Conservation (phyloP, 257 asterid genomes). For the Echites panduratus region DNA sequence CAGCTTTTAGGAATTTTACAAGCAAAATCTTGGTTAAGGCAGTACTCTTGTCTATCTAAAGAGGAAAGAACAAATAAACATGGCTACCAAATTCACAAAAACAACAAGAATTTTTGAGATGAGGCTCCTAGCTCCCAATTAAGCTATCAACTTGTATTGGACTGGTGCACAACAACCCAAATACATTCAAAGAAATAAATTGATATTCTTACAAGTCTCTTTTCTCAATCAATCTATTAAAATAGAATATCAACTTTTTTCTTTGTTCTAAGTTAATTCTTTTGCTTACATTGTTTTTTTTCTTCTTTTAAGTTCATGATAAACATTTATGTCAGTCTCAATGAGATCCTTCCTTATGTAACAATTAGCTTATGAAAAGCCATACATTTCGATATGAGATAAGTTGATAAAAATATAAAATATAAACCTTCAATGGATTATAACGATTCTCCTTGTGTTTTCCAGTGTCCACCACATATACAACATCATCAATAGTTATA, state of each 20-base stretch:
- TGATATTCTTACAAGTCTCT: neutral
- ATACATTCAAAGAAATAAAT: neutral
- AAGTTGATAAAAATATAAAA: neutral
- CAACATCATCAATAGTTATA: conserved; percentile 92
- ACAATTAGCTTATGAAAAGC: neutral
- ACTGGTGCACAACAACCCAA: neutral
- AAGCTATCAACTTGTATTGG: neutral
- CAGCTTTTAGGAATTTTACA: neutral
- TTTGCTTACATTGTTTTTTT: neutral
- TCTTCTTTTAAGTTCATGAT: neutral
- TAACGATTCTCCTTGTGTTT: conserved; percentile 95
- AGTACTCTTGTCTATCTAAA: neutral
- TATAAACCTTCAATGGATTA: conserved; percentile 75
- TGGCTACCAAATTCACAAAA: neutral
- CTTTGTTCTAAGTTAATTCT: neutral
- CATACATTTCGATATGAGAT: neutral
- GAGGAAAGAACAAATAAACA: neutral
- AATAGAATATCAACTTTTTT: neutral
- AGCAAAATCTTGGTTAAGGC: neutral
- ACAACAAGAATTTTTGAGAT: neutral
- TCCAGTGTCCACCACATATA: conserved; percentile 93
- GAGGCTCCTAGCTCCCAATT: neutral
- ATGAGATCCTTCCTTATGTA: neutral
- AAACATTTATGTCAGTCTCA: neutral
- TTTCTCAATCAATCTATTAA: neutral